Percentiles rank a stretch among this genome's conserved stretches.
Evolutionary conservation across 75 land plant genomes (phyloP).

Genomic region (Picea glauca): DNA sequence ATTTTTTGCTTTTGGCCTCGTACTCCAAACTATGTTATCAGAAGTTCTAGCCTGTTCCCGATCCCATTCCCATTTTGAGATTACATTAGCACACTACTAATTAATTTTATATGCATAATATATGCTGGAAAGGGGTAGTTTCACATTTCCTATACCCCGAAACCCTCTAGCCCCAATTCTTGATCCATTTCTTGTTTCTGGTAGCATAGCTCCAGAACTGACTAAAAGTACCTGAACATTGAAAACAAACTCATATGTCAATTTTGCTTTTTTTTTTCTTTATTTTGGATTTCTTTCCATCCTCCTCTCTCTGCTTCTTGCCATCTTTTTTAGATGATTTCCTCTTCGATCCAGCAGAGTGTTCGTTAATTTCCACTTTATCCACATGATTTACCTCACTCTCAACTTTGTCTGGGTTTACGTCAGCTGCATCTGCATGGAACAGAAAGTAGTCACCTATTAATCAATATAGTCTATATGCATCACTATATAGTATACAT

Average conservation of each 20-base stretch:
- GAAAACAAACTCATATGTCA: neutral
- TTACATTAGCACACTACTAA: too few species aligned
- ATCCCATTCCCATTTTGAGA: too few species aligned
- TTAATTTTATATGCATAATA: too few species aligned
- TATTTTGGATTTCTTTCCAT: neutral
- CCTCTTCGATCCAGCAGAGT: neutral
- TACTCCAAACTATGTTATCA: neutral
- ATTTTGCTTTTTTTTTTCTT: conserved; percentile 1
- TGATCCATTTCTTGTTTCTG: too few species aligned
- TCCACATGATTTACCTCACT: neutral
- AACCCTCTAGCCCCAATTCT: too few species aligned
- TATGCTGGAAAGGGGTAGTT: too few species aligned
- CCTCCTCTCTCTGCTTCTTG: neutral
- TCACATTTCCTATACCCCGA: too few species aligned
- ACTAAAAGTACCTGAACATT: conserved; percentile 4
- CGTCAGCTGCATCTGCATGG: neutral
- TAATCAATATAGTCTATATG: too few species aligned
- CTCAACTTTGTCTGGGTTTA: neutral
- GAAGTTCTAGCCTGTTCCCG: too few species aligned
- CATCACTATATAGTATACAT: neutral
- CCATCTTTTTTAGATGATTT: conserved; percentile 2
- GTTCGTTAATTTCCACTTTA: neutral
- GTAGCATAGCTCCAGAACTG: too few species aligned
- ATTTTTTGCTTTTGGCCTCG: neutral
- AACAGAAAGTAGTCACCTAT: neutral